Evolutionary conservation across 192 early-diverging fungal genomes (phyloP), one percentile per base, ranked within the genome.

Genomic region (Backusella morwellensis): DNA sequence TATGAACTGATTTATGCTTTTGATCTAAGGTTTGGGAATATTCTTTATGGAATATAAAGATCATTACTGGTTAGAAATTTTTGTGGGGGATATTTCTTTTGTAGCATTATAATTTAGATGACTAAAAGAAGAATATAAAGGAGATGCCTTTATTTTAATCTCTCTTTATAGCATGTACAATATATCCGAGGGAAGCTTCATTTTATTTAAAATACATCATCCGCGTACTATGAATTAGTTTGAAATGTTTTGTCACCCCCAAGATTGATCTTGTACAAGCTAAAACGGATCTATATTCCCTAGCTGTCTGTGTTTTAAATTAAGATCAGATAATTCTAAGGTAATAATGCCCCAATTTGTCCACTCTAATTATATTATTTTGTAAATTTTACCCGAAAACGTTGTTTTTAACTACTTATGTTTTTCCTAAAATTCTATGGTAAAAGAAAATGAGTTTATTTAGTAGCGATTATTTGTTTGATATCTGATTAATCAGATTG

Each of bases 331-430:
- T 63, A 63, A 63, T 29, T 63, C 23, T 7, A 26, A 63, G 56
- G 56, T 29, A 63, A 26, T 63, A 63, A 32, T 63, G 6, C 56
- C 23, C 56, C 26, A 63, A 63, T 63, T 63, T 63, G 56, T 63
- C 56, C 26, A 29, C 3, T 63, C 21, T 26, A 63, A 63, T 63
- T 63, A 12, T 63, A 63, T 63, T 63, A 63, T 63, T 63, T 63
- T 63, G 56, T 63, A 63, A 29, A 63, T 12, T 63, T 63, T 63
- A 63, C 56, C 56, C 56, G 56, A 63, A 63, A 63, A 14, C 29
- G 56, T 29, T 29, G 9, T 63, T 29, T 26, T 63, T 29, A 29
- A 12, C 26, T 63, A 11, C n/a, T 23, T 59, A 6, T 4, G 11
- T 23, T 59, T 59, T 63, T 63, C 56, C 23, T 29, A 14, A 29